Conservation (phyloP, 768 basidiomycete species). For the Mycena leptocephala region DNA sequence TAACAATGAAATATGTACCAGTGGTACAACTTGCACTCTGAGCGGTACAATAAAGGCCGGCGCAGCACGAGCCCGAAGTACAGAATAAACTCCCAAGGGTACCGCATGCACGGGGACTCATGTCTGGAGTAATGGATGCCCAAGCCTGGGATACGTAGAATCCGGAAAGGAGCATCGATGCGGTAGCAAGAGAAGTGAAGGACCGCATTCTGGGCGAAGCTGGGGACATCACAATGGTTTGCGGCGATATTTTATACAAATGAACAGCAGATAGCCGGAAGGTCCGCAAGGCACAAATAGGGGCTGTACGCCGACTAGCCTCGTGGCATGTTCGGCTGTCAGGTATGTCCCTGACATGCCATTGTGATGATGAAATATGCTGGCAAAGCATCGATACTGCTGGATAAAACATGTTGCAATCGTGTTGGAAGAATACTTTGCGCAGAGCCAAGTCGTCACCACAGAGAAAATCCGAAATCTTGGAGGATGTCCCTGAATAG, state of each 20-base stretch:
- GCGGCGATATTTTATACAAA: neutral
- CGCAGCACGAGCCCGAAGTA: conserved; percentile 13
- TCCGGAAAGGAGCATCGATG: neutral
- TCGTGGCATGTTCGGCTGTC: neutral
- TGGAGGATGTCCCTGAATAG: neutral
- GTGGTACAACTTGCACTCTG: neutral
- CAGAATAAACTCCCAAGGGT: conserved; percentile 2
- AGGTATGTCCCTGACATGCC: neutral
- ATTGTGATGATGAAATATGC: neutral
- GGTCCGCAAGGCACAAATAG: neutral
- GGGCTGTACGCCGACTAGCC: neutral
- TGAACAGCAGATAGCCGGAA: neutral
- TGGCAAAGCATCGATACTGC: neutral
- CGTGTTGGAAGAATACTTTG: neutral
- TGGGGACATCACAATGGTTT: neutral
- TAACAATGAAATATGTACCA: neutral
- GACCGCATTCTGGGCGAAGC: neutral
- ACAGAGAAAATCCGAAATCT: neutral
- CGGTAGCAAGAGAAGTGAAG: neutral
- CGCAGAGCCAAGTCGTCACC: neutral
- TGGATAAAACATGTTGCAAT: neutral
- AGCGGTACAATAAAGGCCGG: conserved; percentile 4
- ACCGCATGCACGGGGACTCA: conserved; percentile 4
- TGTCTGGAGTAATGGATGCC: neutral
- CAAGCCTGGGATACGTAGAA: neutral